A percentile compares a stretch with the other conserved stretches of the same genome.
Conservation (phyloP, 768 basidiomycete species). For the Podaxis carcinomalis region DNA sequence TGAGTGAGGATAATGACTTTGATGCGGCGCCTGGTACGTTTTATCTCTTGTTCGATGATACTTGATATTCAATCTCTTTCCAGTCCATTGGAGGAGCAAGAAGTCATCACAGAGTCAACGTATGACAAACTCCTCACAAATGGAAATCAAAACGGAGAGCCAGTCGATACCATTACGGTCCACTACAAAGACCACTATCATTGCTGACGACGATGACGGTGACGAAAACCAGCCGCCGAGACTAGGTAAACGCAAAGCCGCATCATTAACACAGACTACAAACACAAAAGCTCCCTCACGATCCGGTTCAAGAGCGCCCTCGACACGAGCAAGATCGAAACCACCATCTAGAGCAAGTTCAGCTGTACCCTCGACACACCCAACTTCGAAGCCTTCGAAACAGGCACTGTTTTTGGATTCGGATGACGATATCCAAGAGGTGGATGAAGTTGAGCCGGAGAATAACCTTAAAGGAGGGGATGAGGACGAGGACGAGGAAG, state of each 20-base stretch:
- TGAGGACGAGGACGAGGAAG: conserved; percentile 26
- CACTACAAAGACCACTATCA: conserved; percentile 15
- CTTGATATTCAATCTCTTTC: neutral
- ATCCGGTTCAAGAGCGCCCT: conserved; percentile 9
- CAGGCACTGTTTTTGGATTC: conserved; percentile 48
- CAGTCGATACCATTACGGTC: neutral
- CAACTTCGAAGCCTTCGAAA: conserved; percentile 16
- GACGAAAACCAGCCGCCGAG: conserved; percentile 26
- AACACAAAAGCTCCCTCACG: neutral
- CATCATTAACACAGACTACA: neutral
- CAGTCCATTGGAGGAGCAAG: conserved; percentile 1
- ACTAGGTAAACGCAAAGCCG: conserved; percentile 25
- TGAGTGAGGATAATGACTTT: conserved; percentile 47
- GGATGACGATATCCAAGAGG: conserved; percentile 32
- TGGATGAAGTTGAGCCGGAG: neutral
- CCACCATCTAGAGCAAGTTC: conserved; percentile 24
- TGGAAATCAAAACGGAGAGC: conserved; percentile 1
- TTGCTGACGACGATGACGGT: conserved; percentile 13
- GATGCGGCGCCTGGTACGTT: conserved; percentile 48
- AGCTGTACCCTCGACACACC: conserved; percentile 17
- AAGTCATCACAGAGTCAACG: neutral
- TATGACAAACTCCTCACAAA: neutral
- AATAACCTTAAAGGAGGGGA: conserved; percentile 17
- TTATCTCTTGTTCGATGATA: neutral
- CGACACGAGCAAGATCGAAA: conserved; percentile 20